Percentiles rank a stretch among this genome's conserved stretches.
These are phyloP conservation scores for Russula dissimulans DNA, from an alignment of 768 basidiomycete genomes.

Conservation along the genomic window DNA sequence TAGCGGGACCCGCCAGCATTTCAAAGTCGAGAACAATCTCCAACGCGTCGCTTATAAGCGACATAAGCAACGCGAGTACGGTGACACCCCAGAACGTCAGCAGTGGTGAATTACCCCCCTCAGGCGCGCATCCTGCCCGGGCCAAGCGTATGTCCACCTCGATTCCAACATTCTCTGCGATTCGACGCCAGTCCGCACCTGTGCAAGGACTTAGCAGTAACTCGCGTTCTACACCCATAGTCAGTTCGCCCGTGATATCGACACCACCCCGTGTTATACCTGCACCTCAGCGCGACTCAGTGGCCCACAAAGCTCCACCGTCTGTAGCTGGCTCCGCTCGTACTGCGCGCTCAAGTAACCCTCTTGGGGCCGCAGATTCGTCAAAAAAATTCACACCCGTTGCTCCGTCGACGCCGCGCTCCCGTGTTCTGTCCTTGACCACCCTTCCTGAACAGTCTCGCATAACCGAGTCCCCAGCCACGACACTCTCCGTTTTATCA, in stretches of 20 bases:
- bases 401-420: constrained; percentile 28
- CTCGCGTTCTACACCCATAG: constrained; percentile 21
- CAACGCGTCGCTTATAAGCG: constrained; percentile 37
- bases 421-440: constrained; percentile 40
- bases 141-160: constrained; percentile 30
- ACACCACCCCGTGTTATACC: constrained; percentile 20
- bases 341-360: constrained; percentile 21
- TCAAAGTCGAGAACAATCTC: constrained; percentile 48
- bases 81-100: constrained; percentile 28
- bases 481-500: constrained; percentile 19
- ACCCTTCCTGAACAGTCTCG: constrained; percentile 26
- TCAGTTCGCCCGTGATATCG: constrained; percentile 24
- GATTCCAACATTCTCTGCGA: constrained; percentile 20
- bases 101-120: constrained; percentile 10
- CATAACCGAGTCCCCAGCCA: constrained; percentile 20
- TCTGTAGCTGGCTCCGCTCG: constrained; percentile 24
- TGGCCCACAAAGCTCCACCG: constrained; percentile 20
- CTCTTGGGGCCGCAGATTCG: constrained; percentile 17
- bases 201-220: constrained; percentile 17
- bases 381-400: constrained; percentile 6
- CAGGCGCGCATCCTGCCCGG: constrained; percentile 30
- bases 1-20: constrained; percentile 29
- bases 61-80: constrained; percentile 37
- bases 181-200: constrained; percentile 21
- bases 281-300: constrained; percentile 5